These are phyloP conservation scores for Didymella pomorum DNA, from an alignment of 2,329 filamentous ascomycete species.

Conservation along the genomic window DNA sequence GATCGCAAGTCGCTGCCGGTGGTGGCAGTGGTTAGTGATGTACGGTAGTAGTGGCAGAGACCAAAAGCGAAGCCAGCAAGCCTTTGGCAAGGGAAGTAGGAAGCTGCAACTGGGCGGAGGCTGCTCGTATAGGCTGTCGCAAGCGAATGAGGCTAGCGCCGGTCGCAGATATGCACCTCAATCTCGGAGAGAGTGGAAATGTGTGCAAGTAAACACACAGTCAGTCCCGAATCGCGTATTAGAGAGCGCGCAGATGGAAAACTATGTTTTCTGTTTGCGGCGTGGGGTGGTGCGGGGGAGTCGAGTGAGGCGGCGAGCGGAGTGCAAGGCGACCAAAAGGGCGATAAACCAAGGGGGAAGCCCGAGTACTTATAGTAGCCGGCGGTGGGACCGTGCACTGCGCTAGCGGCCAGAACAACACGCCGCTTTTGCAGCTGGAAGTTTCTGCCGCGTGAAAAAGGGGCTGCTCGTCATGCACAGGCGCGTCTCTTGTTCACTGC, in stretches of 20 bases:
- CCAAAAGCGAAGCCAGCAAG: conserved; percentile 55
- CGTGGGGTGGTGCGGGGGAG: conserved; percentile 34
- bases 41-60: conserved; percentile 32
- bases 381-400: conserved; percentile 19
- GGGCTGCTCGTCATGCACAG: conserved; percentile 35
- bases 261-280: conserved; percentile 38
- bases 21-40: conserved; percentile 39
- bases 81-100: conserved; percentile 46
- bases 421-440: conserved; percentile 40
- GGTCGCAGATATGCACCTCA: conserved; percentile 36
- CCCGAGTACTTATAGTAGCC: conserved; percentile 35
- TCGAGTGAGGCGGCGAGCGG: conserved; percentile 39
- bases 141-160: conserved; percentile 43
- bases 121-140: conserved; percentile 40
- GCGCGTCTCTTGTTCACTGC: conserved; percentile 25
- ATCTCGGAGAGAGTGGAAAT: conserved; percentile 44
- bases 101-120: conserved; percentile 36
- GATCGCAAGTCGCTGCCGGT: conserved; percentile 33
- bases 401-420: conserved; percentile 22
- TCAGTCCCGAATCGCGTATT: conserved; percentile 37
- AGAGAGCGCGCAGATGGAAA: conserved; percentile 44
- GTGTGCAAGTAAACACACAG: conserved; percentile 37
- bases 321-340: conserved; percentile 41
- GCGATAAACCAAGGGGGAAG: conserved; percentile 35
- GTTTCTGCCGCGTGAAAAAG: conserved; percentile 36